phyloP scores from a whole-genome alignment of 1,139 yeast species.

The Suhomyces anneliseae region DNA sequence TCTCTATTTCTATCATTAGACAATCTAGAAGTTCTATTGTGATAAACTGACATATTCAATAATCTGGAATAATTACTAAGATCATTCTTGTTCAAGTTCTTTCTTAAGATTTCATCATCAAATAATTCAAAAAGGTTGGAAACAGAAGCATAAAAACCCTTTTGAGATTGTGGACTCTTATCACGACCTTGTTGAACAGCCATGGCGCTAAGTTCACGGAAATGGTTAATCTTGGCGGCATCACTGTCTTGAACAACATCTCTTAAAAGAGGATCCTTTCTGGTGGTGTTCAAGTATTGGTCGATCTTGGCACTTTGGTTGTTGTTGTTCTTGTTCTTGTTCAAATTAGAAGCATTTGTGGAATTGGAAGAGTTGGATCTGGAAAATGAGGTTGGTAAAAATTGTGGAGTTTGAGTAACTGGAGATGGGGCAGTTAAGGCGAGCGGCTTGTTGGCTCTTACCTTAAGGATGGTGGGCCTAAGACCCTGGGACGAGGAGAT shows the following conservation, averaged over 20 bases:
- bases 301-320: slow-evolving; percentile 15
- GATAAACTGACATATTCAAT: slow-evolving; percentile 30
- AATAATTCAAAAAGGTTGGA: slow-evolving; percentile 25
- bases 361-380: slow-evolving; percentile 20
- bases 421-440: slow-evolving; percentile 9
- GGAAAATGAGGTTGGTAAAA: slow-evolving; percentile 10
- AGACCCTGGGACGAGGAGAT: slow-evolving; percentile 36
- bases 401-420: slow-evolving; percentile 2
- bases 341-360: slow-evolving; percentile 9
- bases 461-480: slow-evolving; percentile 42
- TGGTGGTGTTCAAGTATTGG: slow-evolving; percentile 17
- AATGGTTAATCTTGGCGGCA: slow-evolving; percentile 25
- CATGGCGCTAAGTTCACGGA: slow-evolving; percentile 28
- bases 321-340: slow-evolving; percentile 1
- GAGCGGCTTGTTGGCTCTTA: slow-evolving; percentile 32
- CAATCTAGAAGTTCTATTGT: slow-evolving; percentile 34
- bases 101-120: slow-evolving; percentile 30
- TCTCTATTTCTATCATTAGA: slow-evolving; percentile 38
- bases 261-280: slow-evolving; percentile 25
- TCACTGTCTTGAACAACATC: slow-evolving; percentile 23
- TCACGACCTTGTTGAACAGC: slow-evolving; percentile 21
- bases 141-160: slow-evolving; percentile 24
- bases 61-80: slow-evolving; percentile 28
- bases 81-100: slow-evolving; percentile 25
- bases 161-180: slow-evolving; percentile 16